Evolutionary conservation across 2,329 filamentous ascomycete species (phyloP).

Genomic region (Cladophialophora carrionii): DNA sequence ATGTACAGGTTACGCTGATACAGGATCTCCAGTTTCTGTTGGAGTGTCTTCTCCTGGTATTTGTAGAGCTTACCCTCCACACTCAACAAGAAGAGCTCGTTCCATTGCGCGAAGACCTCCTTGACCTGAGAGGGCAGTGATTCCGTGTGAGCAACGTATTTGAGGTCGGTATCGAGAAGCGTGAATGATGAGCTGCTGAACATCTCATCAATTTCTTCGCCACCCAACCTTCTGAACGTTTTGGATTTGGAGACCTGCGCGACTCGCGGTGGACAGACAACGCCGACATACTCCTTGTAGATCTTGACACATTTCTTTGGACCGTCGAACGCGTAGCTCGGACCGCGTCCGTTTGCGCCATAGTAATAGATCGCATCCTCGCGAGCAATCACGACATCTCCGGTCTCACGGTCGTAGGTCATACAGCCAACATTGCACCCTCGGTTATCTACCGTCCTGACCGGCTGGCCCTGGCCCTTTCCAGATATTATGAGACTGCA

Average conservation of each 20-base stretch:
- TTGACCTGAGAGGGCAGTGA: conserved; percentile 79
- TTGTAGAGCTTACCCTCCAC: conserved; percentile 90
- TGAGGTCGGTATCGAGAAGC: conserved; percentile 85
- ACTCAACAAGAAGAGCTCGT: conserved; percentile 84
- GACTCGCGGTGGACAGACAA: conserved; percentile 77
- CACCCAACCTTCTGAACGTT: conserved; percentile 72
- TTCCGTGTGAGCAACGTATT: conserved; percentile 88
- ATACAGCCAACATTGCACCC: conserved; percentile 96
- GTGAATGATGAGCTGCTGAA: conserved; percentile 89
- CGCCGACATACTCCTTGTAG: conserved; percentile 81
- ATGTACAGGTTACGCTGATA: conserved; percentile 94
- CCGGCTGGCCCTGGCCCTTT: conserved; percentile 84
- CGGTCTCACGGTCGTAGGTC: conserved; percentile 77
- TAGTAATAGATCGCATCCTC: conserved; percentile 98
- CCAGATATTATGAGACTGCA: conserved; percentile 85
- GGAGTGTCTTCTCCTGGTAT: conserved; percentile 87
- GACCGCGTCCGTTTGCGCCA: conserved; percentile 78
- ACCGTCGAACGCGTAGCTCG: conserved; percentile 88
- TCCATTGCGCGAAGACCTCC: conserved; percentile 83
- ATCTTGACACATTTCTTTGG: conserved; percentile 80
- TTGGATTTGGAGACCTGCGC: conserved; percentile 59
- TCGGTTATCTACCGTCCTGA: conserved; percentile 82
- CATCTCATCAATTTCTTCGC: conserved; percentile 71
- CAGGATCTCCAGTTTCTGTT: conserved; percentile 88
- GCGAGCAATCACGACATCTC: conserved; percentile 86